phyloP scores from a whole-genome alignment of 192 early-diverging fungal species.

The Thoreauomyces humboldtii region DNA sequence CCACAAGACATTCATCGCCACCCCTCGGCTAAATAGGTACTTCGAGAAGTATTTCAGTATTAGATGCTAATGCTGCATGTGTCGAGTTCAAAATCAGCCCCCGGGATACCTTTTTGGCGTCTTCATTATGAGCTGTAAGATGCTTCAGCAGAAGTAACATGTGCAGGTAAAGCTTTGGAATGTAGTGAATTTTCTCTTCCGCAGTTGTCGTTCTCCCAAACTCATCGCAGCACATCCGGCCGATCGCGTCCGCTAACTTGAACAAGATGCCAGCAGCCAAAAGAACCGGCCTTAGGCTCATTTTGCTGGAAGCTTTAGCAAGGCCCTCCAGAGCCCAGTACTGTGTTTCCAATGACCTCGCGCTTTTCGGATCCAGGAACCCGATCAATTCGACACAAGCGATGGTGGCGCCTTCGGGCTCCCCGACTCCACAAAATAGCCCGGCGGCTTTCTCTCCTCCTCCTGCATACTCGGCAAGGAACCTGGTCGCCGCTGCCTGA shows the following conservation, averaged over 20 bases:
- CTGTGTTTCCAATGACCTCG: not conserved
- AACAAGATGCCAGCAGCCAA: constrained; percentile 1
- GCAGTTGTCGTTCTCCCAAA: not conserved
- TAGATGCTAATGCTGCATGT: too few species aligned
- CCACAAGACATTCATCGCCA: not conserved
- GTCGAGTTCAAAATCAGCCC: too few species aligned
- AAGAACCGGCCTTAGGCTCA: not conserved
- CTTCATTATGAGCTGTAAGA: constrained; percentile 9
- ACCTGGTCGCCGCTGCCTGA: constrained; percentile 4
- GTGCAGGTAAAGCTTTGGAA: not conserved
- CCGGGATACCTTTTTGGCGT: constrained; percentile 16
- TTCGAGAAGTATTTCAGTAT: too few species aligned
- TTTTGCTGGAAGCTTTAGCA: not conserved
- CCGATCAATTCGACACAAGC: not conserved
- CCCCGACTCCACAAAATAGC: not conserved
- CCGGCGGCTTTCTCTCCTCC: constrained; percentile 1
- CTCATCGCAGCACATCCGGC: not conserved
- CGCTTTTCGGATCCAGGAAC: not conserved
- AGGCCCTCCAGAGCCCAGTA: constrained; percentile 13
- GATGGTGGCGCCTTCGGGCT: not conserved
- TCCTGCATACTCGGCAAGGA: not conserved
- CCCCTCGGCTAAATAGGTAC: not conserved
- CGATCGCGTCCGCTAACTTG: not conserved
- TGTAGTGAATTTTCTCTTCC: not conserved
- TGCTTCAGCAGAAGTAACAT: not conserved